Evolutionary conservation across 495 filamentous ascomycete species (phyloP).

Genomic region (Penicillium macrosclerotiorum): DNA sequence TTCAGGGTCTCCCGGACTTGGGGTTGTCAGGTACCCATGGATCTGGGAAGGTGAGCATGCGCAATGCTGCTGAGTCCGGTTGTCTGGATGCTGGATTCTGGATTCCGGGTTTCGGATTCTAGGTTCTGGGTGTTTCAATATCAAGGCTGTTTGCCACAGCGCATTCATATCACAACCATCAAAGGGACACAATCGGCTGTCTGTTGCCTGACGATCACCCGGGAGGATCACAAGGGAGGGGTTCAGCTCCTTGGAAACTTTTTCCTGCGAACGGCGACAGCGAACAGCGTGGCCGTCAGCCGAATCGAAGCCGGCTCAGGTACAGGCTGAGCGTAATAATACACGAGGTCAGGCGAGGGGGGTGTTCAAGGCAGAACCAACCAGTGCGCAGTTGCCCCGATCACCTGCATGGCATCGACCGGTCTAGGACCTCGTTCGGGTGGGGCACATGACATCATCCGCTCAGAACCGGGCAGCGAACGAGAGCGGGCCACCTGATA

Average conservation of each 20-base stretch:
- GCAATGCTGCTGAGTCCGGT: background rate
- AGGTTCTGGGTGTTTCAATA: too few relatives aligned
- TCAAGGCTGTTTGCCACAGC: too few relatives aligned
- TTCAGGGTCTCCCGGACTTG: constrained; percentile 11
- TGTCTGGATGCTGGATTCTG: background rate
- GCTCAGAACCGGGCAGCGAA: constrained; percentile 9
- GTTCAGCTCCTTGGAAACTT: too few relatives aligned
- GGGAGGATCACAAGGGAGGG: constrained; percentile 20
- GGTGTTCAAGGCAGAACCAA: background rate
- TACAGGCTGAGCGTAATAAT: constrained; percentile 2
- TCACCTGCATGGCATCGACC: constrained; percentile 28
- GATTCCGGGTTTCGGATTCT: too few relatives aligned
- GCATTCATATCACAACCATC: too few relatives aligned
- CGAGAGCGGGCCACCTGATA: constrained; percentile 10
- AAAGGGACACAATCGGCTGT: too few relatives aligned
- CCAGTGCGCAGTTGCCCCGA: too few relatives aligned
- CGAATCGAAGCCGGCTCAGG: too few relatives aligned
- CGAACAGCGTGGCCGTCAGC: background rate
- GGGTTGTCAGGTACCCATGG: constrained; percentile 12
- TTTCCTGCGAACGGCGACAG: constrained; percentile 17
- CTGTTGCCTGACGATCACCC: constrained; percentile 34
- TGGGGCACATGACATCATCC: constrained; percentile 29
- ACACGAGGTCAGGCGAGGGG: background rate
- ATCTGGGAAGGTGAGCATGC: constrained; percentile 4
- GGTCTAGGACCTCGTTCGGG: constrained; percentile 26